Conservation (phyloP, 495 filamentous ascomycete genomes). For the Copromyces sp. region DNA sequence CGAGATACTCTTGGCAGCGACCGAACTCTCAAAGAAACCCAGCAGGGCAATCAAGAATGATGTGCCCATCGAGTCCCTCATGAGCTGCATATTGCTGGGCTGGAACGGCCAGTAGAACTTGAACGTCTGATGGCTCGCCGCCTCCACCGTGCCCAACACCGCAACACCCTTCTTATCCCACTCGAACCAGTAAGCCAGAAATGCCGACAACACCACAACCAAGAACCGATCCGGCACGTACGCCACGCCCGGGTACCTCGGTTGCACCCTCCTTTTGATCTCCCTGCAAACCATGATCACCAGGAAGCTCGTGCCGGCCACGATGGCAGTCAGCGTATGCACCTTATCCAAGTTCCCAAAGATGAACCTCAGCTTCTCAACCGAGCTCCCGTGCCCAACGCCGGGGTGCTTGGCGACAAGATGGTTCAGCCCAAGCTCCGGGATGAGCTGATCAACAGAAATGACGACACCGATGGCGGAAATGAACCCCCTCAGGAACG, state of each 20-base stretch:
- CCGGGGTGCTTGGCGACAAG: constrained; percentile 45
- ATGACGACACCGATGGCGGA: constrained; percentile 94
- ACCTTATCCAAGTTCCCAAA: constrained; percentile 50
- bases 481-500: constrained; percentile 91
- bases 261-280: constrained; percentile 73
- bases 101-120: constrained; percentile 79
- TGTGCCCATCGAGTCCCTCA: constrained; percentile 80
- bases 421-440: constrained; percentile 69
- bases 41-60: constrained; percentile 89
- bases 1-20: constrained; percentile 88
- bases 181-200: constrained; percentile 64
- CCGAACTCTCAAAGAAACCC: constrained; percentile 96
- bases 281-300: constrained; percentile 82
- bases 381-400: constrained; percentile 70
- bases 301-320: constrained; percentile 69
- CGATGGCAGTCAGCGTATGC: constrained; percentile 61
- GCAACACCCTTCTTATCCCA: constrained; percentile 78
- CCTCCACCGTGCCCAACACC: constrained; percentile 71
- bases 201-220: constrained; percentile 76
- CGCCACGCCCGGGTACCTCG: constrained; percentile 67
- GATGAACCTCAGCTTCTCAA: constrained; percentile 77
- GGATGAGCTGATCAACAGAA: constrained; percentile 85
- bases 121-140: constrained; percentile 57
- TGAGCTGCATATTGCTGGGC: constrained; percentile 60
- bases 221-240: constrained; percentile 90